These are phyloP conservation scores for Cucurbitaria berberidis DNA, from an alignment of 2,329 filamentous ascomycete species.

Conservation along the genomic window DNA sequence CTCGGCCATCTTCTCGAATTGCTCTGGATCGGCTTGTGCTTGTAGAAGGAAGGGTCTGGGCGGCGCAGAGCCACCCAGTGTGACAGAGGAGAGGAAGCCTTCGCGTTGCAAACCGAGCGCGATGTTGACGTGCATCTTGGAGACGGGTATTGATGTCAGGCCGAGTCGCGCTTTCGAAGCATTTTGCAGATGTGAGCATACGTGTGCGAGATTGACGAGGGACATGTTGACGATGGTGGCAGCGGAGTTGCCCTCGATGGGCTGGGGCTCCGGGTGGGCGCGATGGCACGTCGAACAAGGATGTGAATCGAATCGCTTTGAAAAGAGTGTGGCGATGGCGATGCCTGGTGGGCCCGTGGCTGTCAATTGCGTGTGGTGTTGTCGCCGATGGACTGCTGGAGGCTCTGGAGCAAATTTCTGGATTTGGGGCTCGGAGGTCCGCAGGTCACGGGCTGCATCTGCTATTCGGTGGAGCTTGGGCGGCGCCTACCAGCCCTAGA, in stretches of 20 bases:
- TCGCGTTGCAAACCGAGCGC: conserved; percentile 79
- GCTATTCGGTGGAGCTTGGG: conserved; percentile 25
- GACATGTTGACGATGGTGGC: conserved; percentile 61
- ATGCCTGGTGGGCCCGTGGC: conserved; percentile 13
- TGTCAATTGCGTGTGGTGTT: conserved; percentile 32
- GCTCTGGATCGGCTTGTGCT: conserved; percentile 34
- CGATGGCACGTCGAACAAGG: conserved; percentile 7
- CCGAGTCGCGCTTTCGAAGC: conserved; percentile 82
- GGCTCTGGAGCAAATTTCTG: conserved; percentile 39
- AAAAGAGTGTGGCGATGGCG: conserved; percentile 1
- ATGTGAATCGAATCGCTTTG: neutral
- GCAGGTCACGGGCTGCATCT: conserved; percentile 32
- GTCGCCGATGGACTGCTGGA: no score
- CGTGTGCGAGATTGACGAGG: conserved; percentile 75
- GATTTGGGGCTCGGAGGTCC: conserved; percentile 35
- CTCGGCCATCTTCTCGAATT: conserved; percentile 37
- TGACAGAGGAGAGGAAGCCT: conserved; percentile 81
- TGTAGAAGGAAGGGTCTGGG: conserved; percentile 45
- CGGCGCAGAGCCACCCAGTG: conserved; percentile 70
- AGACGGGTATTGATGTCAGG: conserved; percentile 81
- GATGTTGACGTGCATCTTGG: conserved; percentile 78
- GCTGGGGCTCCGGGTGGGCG: conserved; percentile 20
- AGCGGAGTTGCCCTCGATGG: conserved; percentile 36
- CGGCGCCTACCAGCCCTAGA: conserved; percentile 20
- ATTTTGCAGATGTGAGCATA: conserved; percentile 92